Conservation (phyloP, 371 early-diverging fungal species). For the Mucor circinelloides region DNA sequence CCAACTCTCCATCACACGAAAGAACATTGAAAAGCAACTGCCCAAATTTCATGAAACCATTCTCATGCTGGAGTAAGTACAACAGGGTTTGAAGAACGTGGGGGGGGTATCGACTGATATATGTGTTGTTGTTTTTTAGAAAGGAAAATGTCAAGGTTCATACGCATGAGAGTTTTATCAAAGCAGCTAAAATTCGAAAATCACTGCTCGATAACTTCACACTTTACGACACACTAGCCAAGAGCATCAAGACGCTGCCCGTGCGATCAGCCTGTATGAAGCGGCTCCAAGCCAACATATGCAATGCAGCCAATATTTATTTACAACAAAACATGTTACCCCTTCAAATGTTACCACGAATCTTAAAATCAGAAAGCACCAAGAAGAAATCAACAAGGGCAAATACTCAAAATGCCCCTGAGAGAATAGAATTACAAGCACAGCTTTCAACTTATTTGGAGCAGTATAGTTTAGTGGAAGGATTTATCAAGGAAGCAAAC, state of each 20-base stretch:
- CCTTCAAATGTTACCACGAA: conserved; percentile 79
- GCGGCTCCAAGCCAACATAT: conserved; percentile 70
- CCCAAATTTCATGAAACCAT: conserved; percentile 66
- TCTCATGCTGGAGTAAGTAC: conserved; percentile 54
- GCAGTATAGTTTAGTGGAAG: conserved; percentile 68
- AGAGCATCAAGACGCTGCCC: conserved; percentile 57
- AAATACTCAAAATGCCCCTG: background rate
- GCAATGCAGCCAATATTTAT: conserved; percentile 73
- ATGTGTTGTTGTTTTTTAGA: conserved; percentile 23
- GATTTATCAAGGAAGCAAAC: conserved; percentile 75
- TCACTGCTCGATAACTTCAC: conserved; percentile 66
- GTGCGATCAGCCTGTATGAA: conserved; percentile 51
- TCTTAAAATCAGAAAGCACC: conserved; percentile 41
- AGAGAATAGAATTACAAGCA: conserved; percentile 45
- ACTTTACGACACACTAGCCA: conserved; percentile 64
- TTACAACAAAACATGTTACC: conserved; percentile 90
- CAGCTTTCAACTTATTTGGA: conserved; percentile 72
- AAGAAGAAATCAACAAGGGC: background rate
- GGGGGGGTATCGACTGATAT: background rate
- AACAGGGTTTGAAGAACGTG: background rate
- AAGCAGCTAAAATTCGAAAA: conserved; percentile 65
- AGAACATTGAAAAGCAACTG: conserved; percentile 57
- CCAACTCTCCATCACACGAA: conserved; percentile 38
- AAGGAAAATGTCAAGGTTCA: conserved; percentile 50
- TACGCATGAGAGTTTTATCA: conserved; percentile 55